phyloP scores from a whole-genome alignment of 2,329 filamentous ascomycete genomes.

The Ophiostoma sp. region DNA sequence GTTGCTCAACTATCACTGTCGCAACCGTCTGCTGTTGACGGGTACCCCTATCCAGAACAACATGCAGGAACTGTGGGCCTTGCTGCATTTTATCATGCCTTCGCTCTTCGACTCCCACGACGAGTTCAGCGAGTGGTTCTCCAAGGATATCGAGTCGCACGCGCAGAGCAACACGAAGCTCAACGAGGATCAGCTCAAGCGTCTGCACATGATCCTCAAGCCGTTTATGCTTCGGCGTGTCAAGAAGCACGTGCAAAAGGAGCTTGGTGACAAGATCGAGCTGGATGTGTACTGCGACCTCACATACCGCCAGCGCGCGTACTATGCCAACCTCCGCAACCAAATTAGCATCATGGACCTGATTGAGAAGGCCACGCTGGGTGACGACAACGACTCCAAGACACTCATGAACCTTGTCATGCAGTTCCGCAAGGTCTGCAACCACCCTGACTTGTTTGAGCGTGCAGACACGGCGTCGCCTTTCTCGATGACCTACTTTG shows the following conservation, averaged over 20 bases:
- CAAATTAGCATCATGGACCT: slow-evolving; percentile 99
- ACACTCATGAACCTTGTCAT: slow-evolving; percentile 99
- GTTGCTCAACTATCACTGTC: slow-evolving; percentile 85
- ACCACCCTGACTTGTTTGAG: slow-evolving; percentile 95
- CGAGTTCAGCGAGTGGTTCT: slow-evolving; percentile 91
- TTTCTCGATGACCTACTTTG: slow-evolving; percentile 77
- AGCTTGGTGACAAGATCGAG: slow-evolving; percentile 98
- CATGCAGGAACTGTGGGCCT: slow-evolving; percentile 98
- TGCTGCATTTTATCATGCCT: slow-evolving; percentile 99
- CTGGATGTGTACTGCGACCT: slow-evolving; percentile 93
- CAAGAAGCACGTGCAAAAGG: slow-evolving; percentile 99
- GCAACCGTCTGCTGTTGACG: slow-evolving; percentile 86
- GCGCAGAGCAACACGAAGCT: slow-evolving; percentile 99
- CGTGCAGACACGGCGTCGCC: slow-evolving; percentile 87
- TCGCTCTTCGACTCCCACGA: slow-evolving; percentile 92
- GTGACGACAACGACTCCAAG: slow-evolving; percentile 89
- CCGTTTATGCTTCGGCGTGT: slow-evolving; percentile 99
- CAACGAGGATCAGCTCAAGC: slow-evolving; percentile 94
- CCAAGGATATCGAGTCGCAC: slow-evolving; percentile 94
- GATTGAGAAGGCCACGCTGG: slow-evolving; percentile 91
- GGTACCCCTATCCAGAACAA: slow-evolving; percentile 99
- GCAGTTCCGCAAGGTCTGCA: slow-evolving; percentile 99
- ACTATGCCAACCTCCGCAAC: slow-evolving; percentile 87
- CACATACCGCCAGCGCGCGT: slow-evolving; percentile 89
- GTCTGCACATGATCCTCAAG: slow-evolving; percentile 97